These are phyloP conservation scores for Camellia japonica DNA, from an alignment of 148 eudicot species.

Conservation along the genomic window DNA sequence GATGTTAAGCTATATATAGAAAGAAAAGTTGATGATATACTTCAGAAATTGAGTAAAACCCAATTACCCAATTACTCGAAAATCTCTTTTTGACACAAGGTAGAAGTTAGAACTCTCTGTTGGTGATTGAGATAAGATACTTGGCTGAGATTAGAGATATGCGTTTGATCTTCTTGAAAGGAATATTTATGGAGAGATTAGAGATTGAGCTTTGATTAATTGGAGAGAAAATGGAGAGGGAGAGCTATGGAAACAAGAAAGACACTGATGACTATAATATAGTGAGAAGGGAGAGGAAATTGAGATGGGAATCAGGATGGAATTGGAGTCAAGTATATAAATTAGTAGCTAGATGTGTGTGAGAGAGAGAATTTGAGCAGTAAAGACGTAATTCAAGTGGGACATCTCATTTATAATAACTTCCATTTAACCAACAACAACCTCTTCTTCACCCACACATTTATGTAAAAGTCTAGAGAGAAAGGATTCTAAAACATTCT, in stretches of 20 bases:
- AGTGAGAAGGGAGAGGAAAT: not conserved
- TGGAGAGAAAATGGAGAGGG: conserved; percentile 1
- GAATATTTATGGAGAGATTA: too few species aligned
- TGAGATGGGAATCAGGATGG: conserved; percentile 4
- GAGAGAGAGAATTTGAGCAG: not conserved
- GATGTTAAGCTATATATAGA: too few species aligned
- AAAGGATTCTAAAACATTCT: not conserved
- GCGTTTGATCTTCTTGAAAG: too few species aligned
- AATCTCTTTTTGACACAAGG: too few species aligned
- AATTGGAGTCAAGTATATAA: not conserved
- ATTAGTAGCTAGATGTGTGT: conserved; percentile 1
- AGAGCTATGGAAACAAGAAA: not conserved
- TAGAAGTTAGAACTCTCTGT: too few species aligned
- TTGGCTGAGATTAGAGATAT: too few species aligned
- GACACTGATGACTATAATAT: not conserved
- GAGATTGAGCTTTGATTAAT: not conserved
- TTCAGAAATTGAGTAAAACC: too few species aligned
- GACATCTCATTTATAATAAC: conserved; percentile 8
- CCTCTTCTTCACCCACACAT: conserved; percentile 3
- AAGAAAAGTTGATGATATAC: too few species aligned
- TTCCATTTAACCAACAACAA: conserved; percentile 17
- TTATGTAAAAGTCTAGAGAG: not conserved
- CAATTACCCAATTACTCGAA: too few species aligned
- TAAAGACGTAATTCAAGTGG: conserved; percentile 15
- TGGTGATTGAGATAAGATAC: too few species aligned